These are phyloP conservation scores for Didymella glomerata DNA, from an alignment of 2,329 filamentous ascomycete genomes.

Conservation along the genomic window DNA sequence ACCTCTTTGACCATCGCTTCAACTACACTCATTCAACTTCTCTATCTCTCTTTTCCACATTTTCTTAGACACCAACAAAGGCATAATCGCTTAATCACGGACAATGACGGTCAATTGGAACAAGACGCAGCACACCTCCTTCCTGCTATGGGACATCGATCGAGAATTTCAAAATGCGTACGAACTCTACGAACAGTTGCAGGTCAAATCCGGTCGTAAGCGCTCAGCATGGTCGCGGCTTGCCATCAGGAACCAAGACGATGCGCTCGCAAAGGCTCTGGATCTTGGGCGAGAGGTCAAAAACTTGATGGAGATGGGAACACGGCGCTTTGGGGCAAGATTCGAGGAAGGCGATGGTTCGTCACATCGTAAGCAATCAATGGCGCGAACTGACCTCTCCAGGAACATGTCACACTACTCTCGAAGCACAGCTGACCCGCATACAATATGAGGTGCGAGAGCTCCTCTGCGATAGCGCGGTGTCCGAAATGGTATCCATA, in stretches of 20 bases:
- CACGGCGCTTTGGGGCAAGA: constrained; percentile 36
- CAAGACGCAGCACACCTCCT: constrained; percentile 41
- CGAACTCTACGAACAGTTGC: constrained; percentile 46
- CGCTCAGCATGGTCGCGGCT: constrained; percentile 41
- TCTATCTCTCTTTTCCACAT: neutral
- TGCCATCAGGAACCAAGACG: constrained; percentile 34
- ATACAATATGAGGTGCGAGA: constrained; percentile 46
- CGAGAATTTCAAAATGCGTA: constrained; percentile 46
- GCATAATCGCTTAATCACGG: constrained; percentile 2
- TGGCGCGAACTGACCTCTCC: constrained; percentile 25
- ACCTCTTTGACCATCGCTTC: constrained; percentile 2
- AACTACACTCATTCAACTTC: neutral
- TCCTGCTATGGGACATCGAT: constrained; percentile 49
- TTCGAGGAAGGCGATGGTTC: constrained; percentile 48
- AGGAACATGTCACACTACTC: constrained; percentile 44
- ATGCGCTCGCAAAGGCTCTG: constrained; percentile 39
- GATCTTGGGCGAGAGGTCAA: constrained; percentile 40
- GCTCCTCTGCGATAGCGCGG: constrained; percentile 41
- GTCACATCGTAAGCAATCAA: constrained; percentile 1
- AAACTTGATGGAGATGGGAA: constrained; percentile 39
- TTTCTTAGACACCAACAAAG: neutral
- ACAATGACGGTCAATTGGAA: constrained; percentile 34
- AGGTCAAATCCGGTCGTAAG: constrained; percentile 30
- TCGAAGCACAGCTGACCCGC: constrained; percentile 45
- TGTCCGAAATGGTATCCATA: constrained; percentile 30